Base-by-base conservation (phyloP, 139 green algal genomes). In the Micractinium conductrix region DNA sequence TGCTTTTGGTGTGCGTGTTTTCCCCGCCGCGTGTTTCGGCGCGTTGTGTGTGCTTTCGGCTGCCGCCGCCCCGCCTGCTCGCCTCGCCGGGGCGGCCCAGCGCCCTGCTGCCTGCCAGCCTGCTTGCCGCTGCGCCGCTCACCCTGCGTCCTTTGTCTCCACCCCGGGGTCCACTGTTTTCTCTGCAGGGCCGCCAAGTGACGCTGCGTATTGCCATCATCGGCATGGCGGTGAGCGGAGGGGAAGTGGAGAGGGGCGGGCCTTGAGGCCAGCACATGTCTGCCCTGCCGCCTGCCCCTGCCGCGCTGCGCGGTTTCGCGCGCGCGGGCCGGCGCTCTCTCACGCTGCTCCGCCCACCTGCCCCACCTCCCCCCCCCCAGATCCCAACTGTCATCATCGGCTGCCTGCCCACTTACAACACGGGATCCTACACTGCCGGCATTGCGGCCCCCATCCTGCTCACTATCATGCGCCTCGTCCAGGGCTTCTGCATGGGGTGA, bases 391-490 rank as follows among this genome's bases (percentile, higher is more conserved):
- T 78, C 10, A 35, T 78, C 21, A 78, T 50, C 14, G 45, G 44
- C 73, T 43, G 30, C 73, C 73, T 79, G 30, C 73, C 73, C 12
- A 79, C 73, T 5, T 79, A 63, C n/a, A 9, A 40, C n/a, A 28
- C 44, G 0, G 73, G 73, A 14, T 4, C 22, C 44, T 79, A 79
- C 73, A 83, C 67, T 24, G 81, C 72, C 33, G 82, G 67, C n/a
- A 45, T 89, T 28, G 68, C 76, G 21, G 85, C 78, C 4, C 87
- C 80, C 53, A 67, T 85, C 16, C 63, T 88, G 43, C 63, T 90
- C 42, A 85, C 86, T 9, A 35, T 90, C 45, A 28, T 85, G 69
- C 68, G 86, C 35, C 33, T 85, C 50, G 43, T 89, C 30, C 86
- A 89, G 76, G 85, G 48, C 35, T n/a, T n/a, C n/a, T n/a, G n/a